Base-by-base conservation (phyloP, 805 yeast genomes). In the Candida maris region DNA sequence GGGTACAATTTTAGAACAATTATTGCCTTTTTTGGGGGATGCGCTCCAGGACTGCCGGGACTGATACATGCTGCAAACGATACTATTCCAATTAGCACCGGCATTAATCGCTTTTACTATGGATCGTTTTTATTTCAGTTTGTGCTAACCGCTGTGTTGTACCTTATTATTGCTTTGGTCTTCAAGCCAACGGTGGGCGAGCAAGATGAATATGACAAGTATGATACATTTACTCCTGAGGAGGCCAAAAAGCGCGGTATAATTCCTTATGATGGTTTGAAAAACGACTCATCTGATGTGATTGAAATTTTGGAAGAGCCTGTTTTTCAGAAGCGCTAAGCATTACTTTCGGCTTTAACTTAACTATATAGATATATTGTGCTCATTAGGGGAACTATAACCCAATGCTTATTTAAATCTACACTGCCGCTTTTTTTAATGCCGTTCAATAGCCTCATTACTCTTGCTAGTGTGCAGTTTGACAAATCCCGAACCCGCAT, bases 11-110 rank as follows among this genome's bases (percentile, higher is more conserved):
- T 64, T 61, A 57, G 70, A 45, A 63, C 67, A 9, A 35, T 65
- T 9, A 32, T 57, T 4, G 57, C 68, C 4, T 71, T 70, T 65
- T 27, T 60, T 5, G 42, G 56, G 7, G 68, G 70, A 20, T 58
- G 64, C 51, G 62, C 66, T 8, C 77, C 75, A 15, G 74, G 73
- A 18, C 37, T 73, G 21, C 78, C 79, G 4, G 79, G 79, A 25
- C 52, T 70, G 19, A 45, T 59, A 51, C 41, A 64, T 59, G 40
- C 62, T 51, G 39, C 32, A 15, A 45, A 38, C 27, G 31, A 38
- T 7, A 26, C 27, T 9, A 19, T 45, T 26, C 6, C 30, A 4
- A 24, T 34, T 57, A 44, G 56, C 6, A 48, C 57, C 5, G 76
- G 75, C 14, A 58, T 64, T 15, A 50, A 56, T 8, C 58, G 65